Conservation (phyloP, 345 rosid species). For the Populus tremula region DNA sequence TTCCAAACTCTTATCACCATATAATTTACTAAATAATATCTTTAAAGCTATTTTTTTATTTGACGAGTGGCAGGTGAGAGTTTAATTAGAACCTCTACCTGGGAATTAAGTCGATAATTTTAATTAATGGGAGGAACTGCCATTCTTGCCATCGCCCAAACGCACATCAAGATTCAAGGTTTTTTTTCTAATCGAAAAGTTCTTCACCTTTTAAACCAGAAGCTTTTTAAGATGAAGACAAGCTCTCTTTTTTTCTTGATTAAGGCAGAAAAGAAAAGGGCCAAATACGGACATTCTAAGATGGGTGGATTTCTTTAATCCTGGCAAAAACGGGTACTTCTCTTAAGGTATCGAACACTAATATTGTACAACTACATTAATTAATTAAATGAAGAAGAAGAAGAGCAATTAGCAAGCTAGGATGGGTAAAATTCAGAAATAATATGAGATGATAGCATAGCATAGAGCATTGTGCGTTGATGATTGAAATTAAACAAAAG, state of each 20-base stretch:
- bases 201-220: slow-evolving; percentile 12
- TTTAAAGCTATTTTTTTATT: too few relatives aligned
- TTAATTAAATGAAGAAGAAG: background rate
- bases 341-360: background rate
- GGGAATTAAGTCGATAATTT: too few relatives aligned
- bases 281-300: slow-evolving; percentile 37
- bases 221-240: slow-evolving; percentile 30
- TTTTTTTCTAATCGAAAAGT: background rate
- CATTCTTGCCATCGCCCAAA: background rate
- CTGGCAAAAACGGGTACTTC: background rate
- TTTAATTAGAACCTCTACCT: background rate
- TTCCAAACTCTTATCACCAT: too few relatives aligned
- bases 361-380: slow-evolving; percentile 6
- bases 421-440: slow-evolving; percentile 45
- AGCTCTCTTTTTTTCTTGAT: slow-evolving; percentile 18
- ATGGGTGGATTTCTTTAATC: slow-evolving; percentile 43
- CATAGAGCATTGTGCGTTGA: slow-evolving; percentile 48
- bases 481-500: slow-evolving; percentile 52
- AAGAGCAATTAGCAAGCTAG: slow-evolving; percentile 25
- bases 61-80: background rate
- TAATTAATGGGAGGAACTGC: background rate
- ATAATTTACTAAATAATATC: too few relatives aligned
- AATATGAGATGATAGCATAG: slow-evolving; percentile 30
- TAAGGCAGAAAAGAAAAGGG: slow-evolving; percentile 9
- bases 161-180: background rate